These are phyloP conservation scores for Didymella arachidicola DNA, from an alignment of 2,329 filamentous ascomycete genomes.

Conservation along the genomic window DNA sequence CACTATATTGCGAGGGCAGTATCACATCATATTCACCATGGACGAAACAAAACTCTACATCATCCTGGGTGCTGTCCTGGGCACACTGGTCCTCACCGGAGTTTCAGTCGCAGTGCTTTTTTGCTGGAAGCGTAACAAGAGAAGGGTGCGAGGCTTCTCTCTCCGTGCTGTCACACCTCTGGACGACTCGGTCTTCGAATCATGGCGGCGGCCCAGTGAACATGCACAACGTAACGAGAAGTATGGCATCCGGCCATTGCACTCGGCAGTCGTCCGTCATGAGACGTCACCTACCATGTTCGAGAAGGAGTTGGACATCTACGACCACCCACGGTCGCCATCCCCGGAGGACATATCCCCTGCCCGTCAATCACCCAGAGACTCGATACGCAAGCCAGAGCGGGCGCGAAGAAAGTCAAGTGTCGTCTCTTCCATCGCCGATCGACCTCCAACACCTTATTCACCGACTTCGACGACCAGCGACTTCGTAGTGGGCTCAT, in stretches of 20 bases:
- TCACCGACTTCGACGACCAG: constrained; percentile 44
- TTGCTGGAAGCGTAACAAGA: constrained; percentile 46
- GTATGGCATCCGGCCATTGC: constrained; percentile 43
- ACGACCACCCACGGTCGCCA: constrained; percentile 39
- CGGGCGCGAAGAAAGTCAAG: constrained; percentile 48
- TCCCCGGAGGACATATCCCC: constrained; percentile 34
- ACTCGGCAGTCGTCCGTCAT: constrained; percentile 38
- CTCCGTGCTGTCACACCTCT: constrained; percentile 50
- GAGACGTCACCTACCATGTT: constrained; percentile 41
- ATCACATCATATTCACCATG: constrained; percentile 29
- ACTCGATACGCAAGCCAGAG: constrained; percentile 44
- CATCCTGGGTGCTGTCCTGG: constrained; percentile 47
- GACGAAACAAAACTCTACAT: constrained; percentile 47
- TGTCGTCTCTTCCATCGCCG: constrained; percentile 43
- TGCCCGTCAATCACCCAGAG: constrained; percentile 35
- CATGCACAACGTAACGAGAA: constrained; percentile 48
- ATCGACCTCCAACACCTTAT: constrained; percentile 51
- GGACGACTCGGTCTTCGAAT: constrained; percentile 53
- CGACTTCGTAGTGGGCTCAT: constrained; percentile 38
- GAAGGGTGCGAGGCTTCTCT: constrained; percentile 46
- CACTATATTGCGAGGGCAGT: constrained; percentile 4
- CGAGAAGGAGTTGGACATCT: constrained; percentile 46
- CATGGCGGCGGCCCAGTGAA: constrained; percentile 51
- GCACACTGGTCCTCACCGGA: constrained; percentile 42
- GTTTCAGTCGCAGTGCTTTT: constrained; percentile 42